Evolutionary conservation across 2,329 filamentous ascomycete species (phyloP), one percentile per base, ranked within the genome.

Genomic region (Pseudopithomyces maydicus): DNA sequence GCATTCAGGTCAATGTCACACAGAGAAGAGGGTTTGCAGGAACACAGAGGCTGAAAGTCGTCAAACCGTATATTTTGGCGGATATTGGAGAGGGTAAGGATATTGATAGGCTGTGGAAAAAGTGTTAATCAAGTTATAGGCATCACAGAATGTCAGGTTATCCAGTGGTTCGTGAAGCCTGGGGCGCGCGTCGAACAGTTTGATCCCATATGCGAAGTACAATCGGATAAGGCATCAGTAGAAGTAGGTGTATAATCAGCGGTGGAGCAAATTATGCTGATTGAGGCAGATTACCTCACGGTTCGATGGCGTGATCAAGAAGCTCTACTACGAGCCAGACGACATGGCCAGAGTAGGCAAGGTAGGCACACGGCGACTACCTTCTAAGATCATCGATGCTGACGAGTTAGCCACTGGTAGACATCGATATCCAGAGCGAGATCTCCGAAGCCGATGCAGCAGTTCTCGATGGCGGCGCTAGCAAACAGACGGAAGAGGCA

Each of bases 121-220:
- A 29, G 22, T 51, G 53, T 63, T 66, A 36, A 56, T 45, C 51
- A 17, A 3, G 67, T 49, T 41, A 52, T 52, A 95, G 95, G 95
- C 54, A 99, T 98, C 71, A 93, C 95, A 74, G 95, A 99, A 80
- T 97, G 95, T 73, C 95, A 99, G 78, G 91, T 99, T 71, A 98
- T 98, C 70, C 95, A 99, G 81, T 99, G 95, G 95, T 99, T 98
- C 75, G 94, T 99, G 64, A 90, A 97, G 78, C 92, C 96, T 48
- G 94, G 93, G 56, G 95, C 95, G 35, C 88, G 90, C 56, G 93
- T 99, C 68, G 93, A 99, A 80, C 94, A 99, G 80, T 99, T 97
- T 84, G 95, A 96, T 67, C 95, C 94, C 58, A 84, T 99, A 45
- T 99, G 95, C 79, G 95, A 99, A 80, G 96, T 99, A 43, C 95